Base-by-base conservation (phyloP, 2,329 filamentous ascomycete genomes). In the Fusarium sp. region DNA sequence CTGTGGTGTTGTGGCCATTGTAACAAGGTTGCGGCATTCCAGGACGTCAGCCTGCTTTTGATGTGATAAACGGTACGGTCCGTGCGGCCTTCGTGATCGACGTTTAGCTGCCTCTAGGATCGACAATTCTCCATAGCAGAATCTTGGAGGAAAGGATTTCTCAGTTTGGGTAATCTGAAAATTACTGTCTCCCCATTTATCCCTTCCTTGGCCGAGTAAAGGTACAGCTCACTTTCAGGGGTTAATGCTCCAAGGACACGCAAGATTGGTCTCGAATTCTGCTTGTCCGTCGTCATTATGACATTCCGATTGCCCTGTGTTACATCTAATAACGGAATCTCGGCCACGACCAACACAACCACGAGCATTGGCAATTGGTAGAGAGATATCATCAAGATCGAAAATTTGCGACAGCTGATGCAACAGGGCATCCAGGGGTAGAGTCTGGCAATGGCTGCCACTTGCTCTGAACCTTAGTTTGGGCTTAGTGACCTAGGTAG, bases 11-110 rank as follows among this genome's bases (percentile, higher is more conserved):
- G 46, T 54, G 53, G 67, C 46, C 28, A 64, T 50, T 46, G 42
- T 60, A 33, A 42, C 53, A 59, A 63, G 41, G 58, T 55, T 57
- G 41, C 35, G 35, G 42, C 67, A 70, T 70, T 70, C 67, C 67
- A 66, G 20, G 37, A 53, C 43, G 29, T 38, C 49, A 52, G 43
- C 23, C 21, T 63, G 43, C 39, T 59, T 50, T 53, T 38, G 38
- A 31, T 46, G 20, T 68, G 55, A 54, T 48, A 60, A 52, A 73
- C 57, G 66, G 63, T 62, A 66, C 60, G 59, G 70, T 73, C 70
- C 63, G 68, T 73, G 70, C 59, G 66, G 63, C 39, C 56, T 66
- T 59, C 48, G 49, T 41, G 64, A 65, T 60, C 64, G 57, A 58
- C 66, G 52, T 54, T 57, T 67, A 59, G 68, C 37, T 63, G 50